Percentiles rank a stretch among this genome's conserved stretches.
Conservation (phyloP, 169 alveolate species). For the Plasmodium billcollinsi region DNA sequence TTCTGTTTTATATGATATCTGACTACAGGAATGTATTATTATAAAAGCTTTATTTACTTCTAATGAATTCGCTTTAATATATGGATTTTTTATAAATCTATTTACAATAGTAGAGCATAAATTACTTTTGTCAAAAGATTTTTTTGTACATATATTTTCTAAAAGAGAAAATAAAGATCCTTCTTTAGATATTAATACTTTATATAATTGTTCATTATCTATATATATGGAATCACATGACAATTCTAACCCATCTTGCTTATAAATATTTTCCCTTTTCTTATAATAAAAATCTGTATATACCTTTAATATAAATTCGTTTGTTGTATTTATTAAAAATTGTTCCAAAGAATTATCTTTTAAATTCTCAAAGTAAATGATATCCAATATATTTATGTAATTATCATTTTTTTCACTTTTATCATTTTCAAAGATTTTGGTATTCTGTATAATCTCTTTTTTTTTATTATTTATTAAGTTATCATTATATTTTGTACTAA, state of each 20-base stretch:
- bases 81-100: conserved; percentile 4
- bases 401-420: background rate
- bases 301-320: conserved; percentile 31
- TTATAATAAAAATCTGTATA: conserved; percentile 16
- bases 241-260: conserved; percentile 25
- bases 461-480: background rate
- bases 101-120: conserved; percentile 1
- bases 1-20: conserved; percentile 7
- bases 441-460: background rate
- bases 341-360: conserved; percentile 18
- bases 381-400: conserved; percentile 34
- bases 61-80: background rate
- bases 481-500: conserved; percentile 5
- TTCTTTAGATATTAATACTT: conserved; percentile 26
- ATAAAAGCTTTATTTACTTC: conserved; percentile 16
- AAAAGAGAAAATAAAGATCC: conserved; percentile 30
- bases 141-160: conserved; percentile 24
- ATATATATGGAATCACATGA: background rate
- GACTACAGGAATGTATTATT: conserved; percentile 29
- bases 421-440: no score
- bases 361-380: conserved; percentile 31
- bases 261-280: background rate
- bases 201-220: conserved; percentile 26
- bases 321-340: conserved; percentile 37
- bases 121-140: conserved; percentile 13